phyloP scores from a whole-genome alignment of 148 eudicot species.

The Rhododendron ovatum region DNA sequence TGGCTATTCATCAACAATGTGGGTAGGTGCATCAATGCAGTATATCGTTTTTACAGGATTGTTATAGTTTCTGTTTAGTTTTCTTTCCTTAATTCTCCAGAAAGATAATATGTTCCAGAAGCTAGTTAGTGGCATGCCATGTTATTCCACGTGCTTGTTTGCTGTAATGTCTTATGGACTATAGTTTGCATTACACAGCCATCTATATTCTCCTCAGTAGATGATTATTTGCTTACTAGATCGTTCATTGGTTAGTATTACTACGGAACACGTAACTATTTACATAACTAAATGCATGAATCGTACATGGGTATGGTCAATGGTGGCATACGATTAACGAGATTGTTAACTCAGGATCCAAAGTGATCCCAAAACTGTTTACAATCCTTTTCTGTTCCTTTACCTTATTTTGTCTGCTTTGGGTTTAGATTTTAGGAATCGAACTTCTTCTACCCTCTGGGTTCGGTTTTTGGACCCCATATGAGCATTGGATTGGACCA shows the following conservation, averaged over 20 bases:
- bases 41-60: no score
- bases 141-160: neutral
- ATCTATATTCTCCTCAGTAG: neutral
- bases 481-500: neutral
- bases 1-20: no score
- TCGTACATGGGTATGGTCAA: neutral
- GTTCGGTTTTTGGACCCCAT: neutral
- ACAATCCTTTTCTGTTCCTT: neutral
- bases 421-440: neutral
- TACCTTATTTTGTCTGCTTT: neutral
- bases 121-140: neutral
- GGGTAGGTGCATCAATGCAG: no score
- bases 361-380: neutral
- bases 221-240: neutral
- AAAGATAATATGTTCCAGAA: neutral
- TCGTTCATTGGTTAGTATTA: neutral
- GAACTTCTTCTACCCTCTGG: neutral
- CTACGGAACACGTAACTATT: neutral
- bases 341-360: neutral
- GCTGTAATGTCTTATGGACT: neutral
- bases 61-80: neutral
- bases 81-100: neutral
- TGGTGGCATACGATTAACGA: neutral
- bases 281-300: neutral
- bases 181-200: neutral